phyloP scores from a whole-genome alignment of 2,329 filamentous ascomycete genomes.

The Phaeoacremonium minimum region DNA sequence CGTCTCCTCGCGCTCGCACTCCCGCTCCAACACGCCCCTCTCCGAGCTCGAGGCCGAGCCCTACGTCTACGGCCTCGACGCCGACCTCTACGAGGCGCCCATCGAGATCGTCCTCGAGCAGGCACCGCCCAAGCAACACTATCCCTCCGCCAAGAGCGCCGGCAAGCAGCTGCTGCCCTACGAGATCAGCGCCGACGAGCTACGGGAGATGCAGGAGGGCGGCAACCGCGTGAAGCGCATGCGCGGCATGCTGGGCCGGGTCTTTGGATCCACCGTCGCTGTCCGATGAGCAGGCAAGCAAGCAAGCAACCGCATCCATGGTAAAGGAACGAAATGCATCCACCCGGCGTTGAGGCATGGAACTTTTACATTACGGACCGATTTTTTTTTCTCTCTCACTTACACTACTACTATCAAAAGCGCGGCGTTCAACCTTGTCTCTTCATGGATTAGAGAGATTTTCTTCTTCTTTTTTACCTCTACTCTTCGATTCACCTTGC shows the following conservation, averaged over 20 bases:
- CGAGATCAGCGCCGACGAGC: slow-evolving; percentile 50
- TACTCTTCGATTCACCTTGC: no score
- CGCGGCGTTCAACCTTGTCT: no score
- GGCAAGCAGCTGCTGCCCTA: slow-evolving; percentile 41
- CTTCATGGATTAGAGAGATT: no score
- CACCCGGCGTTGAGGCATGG: neutral
- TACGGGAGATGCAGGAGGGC: slow-evolving; percentile 43
- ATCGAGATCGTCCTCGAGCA: slow-evolving; percentile 37
- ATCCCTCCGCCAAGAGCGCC: slow-evolving; percentile 10
- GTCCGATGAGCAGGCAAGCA: slow-evolving; percentile 26
- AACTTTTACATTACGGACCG: no score
- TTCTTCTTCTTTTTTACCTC: no score
- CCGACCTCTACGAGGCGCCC: slow-evolving; percentile 45
- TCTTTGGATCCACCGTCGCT: slow-evolving; percentile 37
- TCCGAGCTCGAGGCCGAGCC: slow-evolving; percentile 33
- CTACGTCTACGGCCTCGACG: slow-evolving; percentile 31
- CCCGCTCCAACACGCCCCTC: slow-evolving; percentile 46
- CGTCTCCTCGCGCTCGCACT: slow-evolving; percentile 25
- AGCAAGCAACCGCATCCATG: neutral
- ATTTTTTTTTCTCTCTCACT: no score
- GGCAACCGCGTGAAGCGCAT: slow-evolving; percentile 42
- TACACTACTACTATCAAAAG: no score
- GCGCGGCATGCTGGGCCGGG: slow-evolving; percentile 48
- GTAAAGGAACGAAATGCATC: neutral
- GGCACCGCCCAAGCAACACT: slow-evolving; percentile 29